Conservation (phyloP, 768 basidiomycete species). For the Omphalotus guepiniiformis region DNA sequence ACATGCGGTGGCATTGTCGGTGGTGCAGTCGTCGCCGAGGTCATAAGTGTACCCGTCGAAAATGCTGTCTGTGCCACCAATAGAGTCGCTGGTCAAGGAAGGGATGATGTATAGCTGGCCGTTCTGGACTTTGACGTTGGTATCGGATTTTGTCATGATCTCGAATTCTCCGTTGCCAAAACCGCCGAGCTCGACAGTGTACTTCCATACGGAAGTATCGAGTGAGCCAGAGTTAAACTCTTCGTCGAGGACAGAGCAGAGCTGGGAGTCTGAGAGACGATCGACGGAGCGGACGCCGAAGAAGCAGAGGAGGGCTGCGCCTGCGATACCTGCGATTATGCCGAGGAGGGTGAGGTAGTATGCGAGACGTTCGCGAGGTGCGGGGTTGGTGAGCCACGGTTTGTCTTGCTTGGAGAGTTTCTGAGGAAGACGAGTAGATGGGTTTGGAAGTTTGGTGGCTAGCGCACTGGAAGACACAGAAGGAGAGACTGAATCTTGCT, state of each 20-base stretch:
- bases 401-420: conserved; percentile 53
- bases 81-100: conserved; percentile 63
- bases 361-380: conserved; percentile 27
- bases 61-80: conserved; percentile 31
- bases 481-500: conserved; percentile 16
- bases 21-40: conserved; percentile 58
- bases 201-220: conserved; percentile 52
- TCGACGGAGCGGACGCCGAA: conserved; percentile 42
- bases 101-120: conserved; percentile 76
- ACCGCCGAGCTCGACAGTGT: conserved; percentile 69
- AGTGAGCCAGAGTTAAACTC: conserved; percentile 48
- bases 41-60: conserved; percentile 61
- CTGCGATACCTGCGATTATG: conserved; percentile 51
- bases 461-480: conserved; percentile 27
- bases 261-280: conserved; percentile 29
- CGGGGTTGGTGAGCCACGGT: conserved; percentile 52
- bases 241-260: conserved; percentile 69
- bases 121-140: conserved; percentile 65
- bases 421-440: conserved; percentile 45
- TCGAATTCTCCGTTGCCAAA: conserved; percentile 80
- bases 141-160: conserved; percentile 59
- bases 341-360: conserved; percentile 49
- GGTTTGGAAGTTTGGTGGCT: conserved; percentile 32
- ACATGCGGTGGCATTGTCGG: conserved; percentile 5
- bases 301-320: conserved; percentile 50